Evolutionary conservation across 2,329 filamentous ascomycete species (phyloP).

Genomic region (Fusarium denticulatum): DNA sequence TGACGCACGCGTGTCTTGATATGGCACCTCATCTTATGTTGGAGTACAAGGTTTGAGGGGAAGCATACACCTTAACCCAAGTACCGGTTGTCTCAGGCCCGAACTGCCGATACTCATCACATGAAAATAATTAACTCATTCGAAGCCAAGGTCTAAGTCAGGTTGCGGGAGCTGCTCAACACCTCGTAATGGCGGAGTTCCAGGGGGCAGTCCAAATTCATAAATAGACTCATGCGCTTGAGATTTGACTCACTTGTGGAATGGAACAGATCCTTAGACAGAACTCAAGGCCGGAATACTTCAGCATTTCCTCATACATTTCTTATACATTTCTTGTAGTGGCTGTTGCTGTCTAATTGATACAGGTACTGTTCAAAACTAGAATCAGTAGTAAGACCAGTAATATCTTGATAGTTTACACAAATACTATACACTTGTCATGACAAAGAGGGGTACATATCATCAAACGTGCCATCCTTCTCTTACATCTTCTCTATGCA

Average conservation of each 20-base stretch:
- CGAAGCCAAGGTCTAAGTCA: slow-evolving; percentile 12
- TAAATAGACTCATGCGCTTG: slow-evolving; percentile 27
- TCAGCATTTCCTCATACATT: not conserved
- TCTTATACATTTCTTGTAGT: not conserved
- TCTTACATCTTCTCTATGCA: slow-evolving; percentile 10
- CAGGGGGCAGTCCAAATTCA: slow-evolving; percentile 24
- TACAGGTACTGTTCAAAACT: slow-evolving; percentile 5
- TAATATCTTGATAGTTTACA: slow-evolving; percentile 24
- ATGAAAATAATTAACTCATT: slow-evolving; percentile 29
- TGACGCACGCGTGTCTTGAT: slow-evolving; percentile 33
- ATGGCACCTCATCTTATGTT: slow-evolving; percentile 15
- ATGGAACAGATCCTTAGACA: not conserved
- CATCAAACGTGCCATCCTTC: not conserved
- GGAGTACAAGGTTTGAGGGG: slow-evolving; percentile 25
- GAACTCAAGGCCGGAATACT: not conserved
- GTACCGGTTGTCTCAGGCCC: slow-evolving; percentile 26
- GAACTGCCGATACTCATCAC: slow-evolving; percentile 28
- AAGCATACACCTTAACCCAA: slow-evolving; percentile 7
- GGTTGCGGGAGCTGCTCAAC: slow-evolving; percentile 17
- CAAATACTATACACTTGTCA: slow-evolving; percentile 27
- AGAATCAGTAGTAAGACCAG: not conserved
- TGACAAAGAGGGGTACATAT: slow-evolving; percentile 27
- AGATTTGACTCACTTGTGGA: slow-evolving; percentile 20
- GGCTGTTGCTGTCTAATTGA: slow-evolving; percentile 17
- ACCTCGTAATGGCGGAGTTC: slow-evolving; percentile 23